A percentile compares a stretch with the other conserved stretches of the same genome.
Evolutionary conservation across 805 yeast species (phyloP).

Genomic region (Suhomyces xylopsoci): DNA sequence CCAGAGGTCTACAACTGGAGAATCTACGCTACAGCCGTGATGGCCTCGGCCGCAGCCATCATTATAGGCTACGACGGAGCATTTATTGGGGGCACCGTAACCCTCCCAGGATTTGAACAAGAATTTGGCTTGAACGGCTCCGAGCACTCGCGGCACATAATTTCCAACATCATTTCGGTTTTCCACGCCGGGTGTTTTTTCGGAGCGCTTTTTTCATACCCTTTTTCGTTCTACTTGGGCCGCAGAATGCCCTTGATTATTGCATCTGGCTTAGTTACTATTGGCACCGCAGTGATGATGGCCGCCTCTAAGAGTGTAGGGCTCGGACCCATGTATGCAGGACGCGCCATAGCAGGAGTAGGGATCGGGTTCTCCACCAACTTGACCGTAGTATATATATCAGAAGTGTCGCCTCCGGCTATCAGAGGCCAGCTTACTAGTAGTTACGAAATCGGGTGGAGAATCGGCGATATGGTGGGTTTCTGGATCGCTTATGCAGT

Average conservation of each 20-base stretch:
- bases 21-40: conserved; percentile 32
- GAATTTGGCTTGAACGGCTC: conserved; percentile 31
- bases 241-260: conserved; percentile 28
- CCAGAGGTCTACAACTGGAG: conserved; percentile 36
- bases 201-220: conserved; percentile 38
- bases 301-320: conserved; percentile 25
- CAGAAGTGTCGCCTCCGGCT: conserved; percentile 37
- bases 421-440: conserved; percentile 32
- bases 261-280: conserved; percentile 30
- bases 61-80: conserved; percentile 43
- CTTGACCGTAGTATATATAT: conserved; percentile 34
- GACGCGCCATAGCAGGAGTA: conserved; percentile 35
- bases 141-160: conserved; percentile 18
- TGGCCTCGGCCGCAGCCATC: conserved; percentile 39
- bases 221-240: conserved; percentile 33
- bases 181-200: conserved; percentile 41
- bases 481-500: conserved; percentile 38
- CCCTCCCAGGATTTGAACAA: conserved; percentile 26
- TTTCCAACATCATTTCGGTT: conserved; percentile 36
- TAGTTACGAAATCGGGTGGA: conserved; percentile 37
- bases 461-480: conserved; percentile 38
- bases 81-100: conserved; percentile 40
- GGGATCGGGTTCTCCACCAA: conserved; percentile 36
- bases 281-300: conserved; percentile 38
- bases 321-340: conserved; percentile 36